Evolutionary conservation across 2,329 filamentous ascomycete species (phyloP).

Genomic region (Fusarium sp.): DNA sequence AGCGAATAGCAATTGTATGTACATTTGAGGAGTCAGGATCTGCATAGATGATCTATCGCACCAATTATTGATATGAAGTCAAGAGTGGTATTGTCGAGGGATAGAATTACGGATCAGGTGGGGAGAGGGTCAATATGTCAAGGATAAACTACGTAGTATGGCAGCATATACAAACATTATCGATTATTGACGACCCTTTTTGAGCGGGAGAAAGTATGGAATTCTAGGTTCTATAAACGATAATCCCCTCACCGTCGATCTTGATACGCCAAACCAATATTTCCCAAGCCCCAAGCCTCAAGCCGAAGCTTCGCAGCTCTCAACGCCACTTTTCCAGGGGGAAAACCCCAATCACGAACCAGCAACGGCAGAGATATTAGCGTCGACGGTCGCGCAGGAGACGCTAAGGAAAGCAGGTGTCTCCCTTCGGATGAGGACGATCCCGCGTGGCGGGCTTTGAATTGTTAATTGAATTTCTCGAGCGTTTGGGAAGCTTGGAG

Average conservation of each 20-base stretch:
- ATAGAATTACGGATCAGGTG: too few species aligned
- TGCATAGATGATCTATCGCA: constrained; percentile 23
- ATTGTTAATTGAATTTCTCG: constrained; percentile 36
- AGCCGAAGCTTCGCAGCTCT: constrained; percentile 25
- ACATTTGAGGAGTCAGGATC: constrained; percentile 9
- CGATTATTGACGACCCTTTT: background rate
- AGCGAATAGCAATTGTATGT: constrained; percentile 18
- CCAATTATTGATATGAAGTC: constrained; percentile 8
- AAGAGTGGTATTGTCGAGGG: background rate
- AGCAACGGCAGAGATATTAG: constrained; percentile 33
- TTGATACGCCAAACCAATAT: constrained; percentile 18
- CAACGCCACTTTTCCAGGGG: constrained; percentile 38
- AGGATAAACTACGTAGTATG: constrained; percentile 9
- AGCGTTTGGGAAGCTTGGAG: background rate
- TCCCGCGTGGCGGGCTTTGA: constrained; percentile 21
- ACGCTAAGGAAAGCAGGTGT: constrained; percentile 23
- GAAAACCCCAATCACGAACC: constrained; percentile 35
- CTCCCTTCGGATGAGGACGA: constrained; percentile 31
- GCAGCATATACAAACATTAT: constrained; percentile 3
- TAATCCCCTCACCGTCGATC: background rate
- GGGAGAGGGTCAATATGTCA: constrained; percentile 1
- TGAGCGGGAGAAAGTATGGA: constrained; percentile 11
- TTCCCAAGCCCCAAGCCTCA: constrained; percentile 5
- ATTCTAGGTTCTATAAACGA: constrained; percentile 21
- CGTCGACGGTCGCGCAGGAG: constrained; percentile 27